phyloP scores from a whole-genome alignment of 202 grass and related monocot genomes.

The Brachypodium distachyon region DNA sequence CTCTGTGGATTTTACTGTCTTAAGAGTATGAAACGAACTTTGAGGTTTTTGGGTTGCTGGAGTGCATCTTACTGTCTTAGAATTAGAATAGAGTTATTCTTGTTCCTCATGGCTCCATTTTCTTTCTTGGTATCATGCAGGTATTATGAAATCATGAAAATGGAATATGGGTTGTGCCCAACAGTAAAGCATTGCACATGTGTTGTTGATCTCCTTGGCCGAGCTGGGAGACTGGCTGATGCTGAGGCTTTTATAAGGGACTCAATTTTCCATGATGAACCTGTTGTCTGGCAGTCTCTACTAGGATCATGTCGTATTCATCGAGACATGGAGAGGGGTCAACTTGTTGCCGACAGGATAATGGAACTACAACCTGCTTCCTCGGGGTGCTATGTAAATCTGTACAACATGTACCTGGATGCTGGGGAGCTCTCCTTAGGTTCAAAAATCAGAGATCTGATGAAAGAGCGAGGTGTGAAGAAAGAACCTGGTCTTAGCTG shows the following conservation, averaged over 20 bases:
- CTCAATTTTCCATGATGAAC: slow-evolving; percentile 37
- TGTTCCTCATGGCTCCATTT: neutral
- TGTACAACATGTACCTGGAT: slow-evolving; percentile 74
- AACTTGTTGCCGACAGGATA: slow-evolving; percentile 27
- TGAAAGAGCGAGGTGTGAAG: slow-evolving; percentile 66
- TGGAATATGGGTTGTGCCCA: slow-evolving; percentile 40
- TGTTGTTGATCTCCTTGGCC: slow-evolving; percentile 72
- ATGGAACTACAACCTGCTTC: slow-evolving; percentile 53
- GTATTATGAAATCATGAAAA: slow-evolving; percentile 57
- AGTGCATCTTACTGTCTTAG: neutral
- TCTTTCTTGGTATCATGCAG: slow-evolving; percentile 21
- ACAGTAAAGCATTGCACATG: slow-evolving; percentile 56
- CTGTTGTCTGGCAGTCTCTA: slow-evolving; percentile 48
- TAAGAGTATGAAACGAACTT: no score
- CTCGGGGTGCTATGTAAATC: slow-evolving; percentile 52
- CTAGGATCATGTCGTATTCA: slow-evolving; percentile 65
- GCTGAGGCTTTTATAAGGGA: slow-evolving; percentile 52
- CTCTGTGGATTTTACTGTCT: no score
- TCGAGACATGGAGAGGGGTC: slow-evolving; percentile 50
- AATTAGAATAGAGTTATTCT: neutral
- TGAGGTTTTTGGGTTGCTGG: neutral
- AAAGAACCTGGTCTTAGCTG: slow-evolving; percentile 68
- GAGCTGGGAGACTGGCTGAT: slow-evolving; percentile 59
- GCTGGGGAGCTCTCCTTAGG: slow-evolving; percentile 36
- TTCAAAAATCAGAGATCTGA: slow-evolving; percentile 54